Conservation (phyloP, 192 early-diverging fungal genomes). For the Irineochytrium annulatum region DNA sequence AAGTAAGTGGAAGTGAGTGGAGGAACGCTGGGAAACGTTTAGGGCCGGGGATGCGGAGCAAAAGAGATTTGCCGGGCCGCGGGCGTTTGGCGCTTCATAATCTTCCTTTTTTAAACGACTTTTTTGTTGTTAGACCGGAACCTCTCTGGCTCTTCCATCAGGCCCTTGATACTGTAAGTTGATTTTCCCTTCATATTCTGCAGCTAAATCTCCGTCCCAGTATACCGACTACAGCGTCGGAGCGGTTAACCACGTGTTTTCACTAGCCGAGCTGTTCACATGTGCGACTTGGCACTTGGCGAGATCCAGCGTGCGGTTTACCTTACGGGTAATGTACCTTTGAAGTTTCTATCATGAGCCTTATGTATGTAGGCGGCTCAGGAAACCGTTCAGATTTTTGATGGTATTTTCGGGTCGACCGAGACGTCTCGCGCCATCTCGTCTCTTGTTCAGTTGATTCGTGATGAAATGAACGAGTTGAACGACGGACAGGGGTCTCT, state of each 20-base stretch:
- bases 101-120: background rate
- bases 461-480: constrained; percentile 64
- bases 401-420: constrained; percentile 91
- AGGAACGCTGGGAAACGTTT: background rate
- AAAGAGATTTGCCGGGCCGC: no score
- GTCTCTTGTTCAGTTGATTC: constrained; percentile 73
- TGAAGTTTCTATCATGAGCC: constrained; percentile 6
- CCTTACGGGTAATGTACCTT: constrained; percentile 31
- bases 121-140: background rate
- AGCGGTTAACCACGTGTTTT: constrained; percentile 64
- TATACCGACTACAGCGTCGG: constrained; percentile 21
- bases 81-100: background rate
- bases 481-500: constrained; percentile 37
- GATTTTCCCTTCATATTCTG: background rate
- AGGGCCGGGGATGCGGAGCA: no score
- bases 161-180: constrained; percentile 5
- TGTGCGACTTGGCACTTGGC: constrained; percentile 76
- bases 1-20: no score
- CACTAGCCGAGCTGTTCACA: constrained; percentile 70
- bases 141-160: constrained; percentile 9
- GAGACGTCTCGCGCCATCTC: constrained; percentile 87
- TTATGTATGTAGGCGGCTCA: constrained; percentile 59
- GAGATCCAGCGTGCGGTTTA: constrained; percentile 60
- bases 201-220: background rate
- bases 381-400: constrained; percentile 85